Percentiles rank a stretch among this genome's conserved stretches.
Conservation (phyloP, 805 yeast genomes). For the Schizosaccharomyces cryophilus region DNA sequence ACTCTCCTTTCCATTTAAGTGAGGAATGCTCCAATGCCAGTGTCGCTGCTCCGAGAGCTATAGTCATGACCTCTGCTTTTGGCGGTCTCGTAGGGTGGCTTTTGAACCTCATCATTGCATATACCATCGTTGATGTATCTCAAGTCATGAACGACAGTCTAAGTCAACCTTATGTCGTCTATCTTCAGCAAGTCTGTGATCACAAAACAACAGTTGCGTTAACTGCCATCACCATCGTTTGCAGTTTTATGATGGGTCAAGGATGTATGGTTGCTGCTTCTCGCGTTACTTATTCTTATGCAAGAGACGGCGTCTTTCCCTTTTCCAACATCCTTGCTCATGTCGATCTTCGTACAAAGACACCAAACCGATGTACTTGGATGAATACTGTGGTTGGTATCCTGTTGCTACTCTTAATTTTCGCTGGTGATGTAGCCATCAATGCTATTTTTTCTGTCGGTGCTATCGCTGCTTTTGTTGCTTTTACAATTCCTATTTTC, state of each 20-base stretch:
- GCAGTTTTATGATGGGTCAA: constrained; percentile 27
- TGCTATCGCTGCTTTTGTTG: constrained; percentile 42
- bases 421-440: constrained; percentile 41
- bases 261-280: constrained; percentile 43
- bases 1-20: constrained; percentile 50
- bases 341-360: constrained; percentile 18
- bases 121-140: constrained; percentile 29
- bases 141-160: constrained; percentile 22
- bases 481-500: constrained; percentile 39
- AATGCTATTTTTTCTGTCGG: constrained; percentile 52
- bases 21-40: constrained; percentile 47
- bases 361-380: constrained; percentile 19
- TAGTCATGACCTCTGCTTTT: constrained; percentile 25
- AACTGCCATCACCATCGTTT: constrained; percentile 21
- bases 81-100: constrained; percentile 28
- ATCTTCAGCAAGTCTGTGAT: constrained; percentile 24
- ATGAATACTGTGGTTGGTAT: constrained; percentile 31
- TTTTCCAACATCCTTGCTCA: constrained; percentile 23
- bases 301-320: constrained; percentile 47
- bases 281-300: constrained; percentile 40
- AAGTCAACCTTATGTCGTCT: constrained; percentile 39
- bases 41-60: constrained; percentile 42
- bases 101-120: constrained; percentile 35
- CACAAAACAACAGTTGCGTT: constrained; percentile 20
- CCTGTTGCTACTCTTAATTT: constrained; percentile 29